Base-by-base conservation (phyloP, 208 protist genomes). In the Crithidia fasciculata region DNA sequence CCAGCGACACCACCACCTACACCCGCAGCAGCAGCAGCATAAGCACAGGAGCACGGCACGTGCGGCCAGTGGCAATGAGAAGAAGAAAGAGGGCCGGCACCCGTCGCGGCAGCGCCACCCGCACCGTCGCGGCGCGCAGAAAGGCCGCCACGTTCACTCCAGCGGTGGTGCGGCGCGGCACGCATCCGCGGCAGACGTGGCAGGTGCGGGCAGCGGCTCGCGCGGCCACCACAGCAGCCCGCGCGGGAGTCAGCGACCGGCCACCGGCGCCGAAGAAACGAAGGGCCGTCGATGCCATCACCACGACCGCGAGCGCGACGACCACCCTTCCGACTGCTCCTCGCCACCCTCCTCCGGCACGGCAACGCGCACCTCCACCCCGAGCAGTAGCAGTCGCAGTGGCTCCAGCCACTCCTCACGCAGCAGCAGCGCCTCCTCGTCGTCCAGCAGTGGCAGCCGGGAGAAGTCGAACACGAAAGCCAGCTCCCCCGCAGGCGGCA, bases 281-380 rank as follows among this genome's bases (percentile, higher is more conserved):
- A n/a, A 19, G 19, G 47, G 28, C 28, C 28, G 28, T 28, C 28
- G 28, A 28, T 1, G 8, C 16, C 12, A 55, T 55, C 15, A 5
- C 16, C 6, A 55, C 16, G 50, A 55, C n/a, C 12, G 7, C 6
- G 50, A 55, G 50, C 12, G n/a, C 12, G 15, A 19, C 16, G 39
- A 43, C 16, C 28, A 60, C 28, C 5, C 36, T 40, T 4, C 28
- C 28, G 28, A 28, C 28, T 28, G 36, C 39, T 74, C 68, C 12
- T 71, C 68, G 47, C 15, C 66, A 28, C 45, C 73, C 5, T 57
- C 47, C 5, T 66, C 58, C 47, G 49, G 36, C 10, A n/a, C 36
- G 39, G 15, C 43, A 5, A 73, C 74, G 37, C 54, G 67, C 47
- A 40, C 58, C 8, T 71, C 74, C 53, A 64, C 74, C 13, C 61